Conservation (phyloP, 208 protist species). For the Crithidia expoeki region DNA sequence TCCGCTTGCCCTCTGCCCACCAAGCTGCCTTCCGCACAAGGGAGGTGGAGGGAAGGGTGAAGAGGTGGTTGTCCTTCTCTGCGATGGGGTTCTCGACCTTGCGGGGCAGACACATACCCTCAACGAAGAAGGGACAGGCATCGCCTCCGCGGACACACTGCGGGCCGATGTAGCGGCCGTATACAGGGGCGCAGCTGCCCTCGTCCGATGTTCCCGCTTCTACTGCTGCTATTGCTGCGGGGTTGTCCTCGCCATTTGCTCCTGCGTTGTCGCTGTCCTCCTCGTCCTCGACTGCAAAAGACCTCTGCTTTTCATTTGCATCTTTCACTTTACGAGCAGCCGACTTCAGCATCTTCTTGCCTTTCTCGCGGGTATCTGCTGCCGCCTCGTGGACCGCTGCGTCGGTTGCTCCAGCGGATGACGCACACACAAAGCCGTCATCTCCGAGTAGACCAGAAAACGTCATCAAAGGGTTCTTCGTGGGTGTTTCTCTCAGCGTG, state of each 20-base stretch:
- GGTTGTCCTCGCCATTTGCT: neutral
- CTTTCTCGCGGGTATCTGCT: conserved; percentile 1
- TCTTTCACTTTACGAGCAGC: conserved; percentile 21
- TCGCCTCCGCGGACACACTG: conserved; percentile 76
- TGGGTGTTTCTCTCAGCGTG: conserved; percentile 33
- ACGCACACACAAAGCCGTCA: conserved; percentile 29
- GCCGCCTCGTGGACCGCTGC: neutral
- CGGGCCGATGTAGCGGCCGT: conserved; percentile 60
- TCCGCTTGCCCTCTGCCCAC: conserved; percentile 83
- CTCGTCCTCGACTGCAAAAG: conserved; percentile 2
- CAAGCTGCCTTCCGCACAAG: conserved; percentile 73
- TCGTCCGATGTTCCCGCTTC: neutral
- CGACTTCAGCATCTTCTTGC: conserved; percentile 16
- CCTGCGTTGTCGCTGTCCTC: conserved; percentile 11
- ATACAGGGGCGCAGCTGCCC: conserved; percentile 34
- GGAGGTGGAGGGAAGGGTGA: conserved; percentile 78
- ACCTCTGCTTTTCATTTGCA: conserved; percentile 12
- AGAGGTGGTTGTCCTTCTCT: conserved; percentile 84
- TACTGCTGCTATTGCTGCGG: neutral
- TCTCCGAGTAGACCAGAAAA: conserved; percentile 32
- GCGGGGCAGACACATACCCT: conserved; percentile 84
- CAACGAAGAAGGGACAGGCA: conserved; percentile 79
- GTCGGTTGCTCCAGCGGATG: neutral
- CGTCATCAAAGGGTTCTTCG: conserved; percentile 14
- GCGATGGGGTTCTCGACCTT: conserved; percentile 67